phyloP scores from a whole-genome alignment of 2,329 filamentous ascomycete genomes.

The Colletotrichum sp. region DNA sequence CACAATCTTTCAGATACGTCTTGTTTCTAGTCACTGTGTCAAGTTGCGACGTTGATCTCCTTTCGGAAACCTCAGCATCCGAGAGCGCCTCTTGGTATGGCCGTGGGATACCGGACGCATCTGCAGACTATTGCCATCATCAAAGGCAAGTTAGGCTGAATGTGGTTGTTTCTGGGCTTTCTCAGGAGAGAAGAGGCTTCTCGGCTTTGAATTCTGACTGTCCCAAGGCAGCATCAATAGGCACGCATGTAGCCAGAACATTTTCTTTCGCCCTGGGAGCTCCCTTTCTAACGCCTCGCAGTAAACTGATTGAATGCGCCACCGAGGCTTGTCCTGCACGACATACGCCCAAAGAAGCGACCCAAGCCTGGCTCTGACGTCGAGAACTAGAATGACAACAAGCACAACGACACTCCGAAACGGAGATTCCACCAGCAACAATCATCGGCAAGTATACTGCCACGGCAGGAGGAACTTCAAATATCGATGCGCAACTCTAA shows the following conservation, averaged over 20 bases:
- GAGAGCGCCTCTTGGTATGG: not conserved
- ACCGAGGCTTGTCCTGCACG: not conserved
- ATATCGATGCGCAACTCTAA: not conserved
- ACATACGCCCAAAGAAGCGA: not conserved
- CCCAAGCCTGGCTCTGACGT: not conserved
- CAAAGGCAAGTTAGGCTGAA: not conserved
- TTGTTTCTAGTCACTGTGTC: not conserved
- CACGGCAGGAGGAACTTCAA: rapidly evolving
- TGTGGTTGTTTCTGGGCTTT: not conserved
- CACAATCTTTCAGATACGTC: not conserved
- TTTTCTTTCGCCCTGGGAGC: not conserved
- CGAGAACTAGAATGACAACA: not conserved
- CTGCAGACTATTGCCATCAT: not conserved
- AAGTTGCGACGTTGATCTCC: not conserved
- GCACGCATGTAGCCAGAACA: not conserved
- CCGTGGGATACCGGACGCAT: not conserved
- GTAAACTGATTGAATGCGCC: not conserved
- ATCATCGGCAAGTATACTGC: not conserved
- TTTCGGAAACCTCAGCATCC: not conserved
- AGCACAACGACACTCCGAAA: not conserved
- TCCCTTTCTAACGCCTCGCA: not conserved
- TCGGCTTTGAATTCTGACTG: not conserved
- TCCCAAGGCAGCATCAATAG: not conserved
- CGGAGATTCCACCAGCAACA: not conserved
- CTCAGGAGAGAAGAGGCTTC: not conserved